Evolutionary conservation across 257 asterid species (phyloP).

Genomic region (Jaltomata sinuosa): DNA sequence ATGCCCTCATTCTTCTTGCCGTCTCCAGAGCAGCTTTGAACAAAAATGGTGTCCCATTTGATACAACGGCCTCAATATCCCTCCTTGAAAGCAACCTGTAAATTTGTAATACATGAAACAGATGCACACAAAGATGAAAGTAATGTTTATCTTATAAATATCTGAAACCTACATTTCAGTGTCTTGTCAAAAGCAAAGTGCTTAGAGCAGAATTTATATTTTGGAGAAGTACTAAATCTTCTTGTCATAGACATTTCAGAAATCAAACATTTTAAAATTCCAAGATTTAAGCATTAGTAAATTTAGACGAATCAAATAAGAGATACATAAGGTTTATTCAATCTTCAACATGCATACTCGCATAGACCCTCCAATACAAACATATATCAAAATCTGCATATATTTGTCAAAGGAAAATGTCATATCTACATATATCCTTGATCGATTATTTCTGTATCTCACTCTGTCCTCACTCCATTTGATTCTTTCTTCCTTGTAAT

Average conservation of each 20-base stretch:
- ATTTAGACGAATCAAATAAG: not conserved
- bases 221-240: not conserved
- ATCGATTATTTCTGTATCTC: not conserved
- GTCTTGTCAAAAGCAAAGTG: not conserved
- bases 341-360: not conserved
- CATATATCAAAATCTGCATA: not conserved
- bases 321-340: not conserved
- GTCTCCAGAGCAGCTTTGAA: constrained; percentile 76
- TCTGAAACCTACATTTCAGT: not conserved
- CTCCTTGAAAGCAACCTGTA: constrained; percentile 64
- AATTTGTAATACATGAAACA: constrained; percentile 25
- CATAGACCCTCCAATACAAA: not conserved
- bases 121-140: not conserved
- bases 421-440: not conserved
- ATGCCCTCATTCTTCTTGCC: constrained; percentile 65
- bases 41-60: constrained; percentile 84
- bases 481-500: not conserved
- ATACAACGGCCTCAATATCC: constrained; percentile 62
- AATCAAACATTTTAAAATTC: not conserved
- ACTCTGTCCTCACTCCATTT: not conserved
- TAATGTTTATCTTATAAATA: not conserved
- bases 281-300: not conserved
- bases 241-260: not conserved
- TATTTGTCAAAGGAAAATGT: not conserved
- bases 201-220: not conserved